Conservation (phyloP, 345 rosid genomes). For the Orychophragmus violaceus region DNA sequence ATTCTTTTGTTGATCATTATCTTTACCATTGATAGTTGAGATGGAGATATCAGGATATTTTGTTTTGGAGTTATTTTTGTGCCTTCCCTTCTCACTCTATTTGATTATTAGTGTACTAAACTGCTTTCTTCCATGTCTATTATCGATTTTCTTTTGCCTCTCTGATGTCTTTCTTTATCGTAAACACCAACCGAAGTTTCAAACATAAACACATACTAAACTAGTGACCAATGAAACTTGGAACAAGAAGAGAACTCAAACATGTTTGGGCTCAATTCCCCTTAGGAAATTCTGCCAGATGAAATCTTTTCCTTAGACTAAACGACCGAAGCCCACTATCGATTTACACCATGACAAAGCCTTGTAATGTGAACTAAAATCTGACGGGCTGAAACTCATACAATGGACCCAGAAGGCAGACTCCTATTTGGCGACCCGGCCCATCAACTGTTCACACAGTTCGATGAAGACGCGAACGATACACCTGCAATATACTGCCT, state of each 20-base stretch:
- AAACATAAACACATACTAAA: neutral
- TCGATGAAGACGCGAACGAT: too few relatives aligned
- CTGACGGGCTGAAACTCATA: too few relatives aligned
- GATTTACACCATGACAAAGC: too few relatives aligned
- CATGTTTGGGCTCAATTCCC: too few relatives aligned
- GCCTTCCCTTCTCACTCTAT: constrained; percentile 18
- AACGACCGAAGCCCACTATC: too few relatives aligned
- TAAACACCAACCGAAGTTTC: neutral
- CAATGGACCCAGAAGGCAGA: too few relatives aligned
- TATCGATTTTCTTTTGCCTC: neutral
- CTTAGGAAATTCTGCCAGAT: too few relatives aligned
- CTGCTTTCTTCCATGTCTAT: neutral
- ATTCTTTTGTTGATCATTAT: constrained; percentile 32
- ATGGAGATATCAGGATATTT: constrained; percentile 18
- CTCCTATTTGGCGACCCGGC: too few relatives aligned
- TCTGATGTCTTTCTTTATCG: neutral
- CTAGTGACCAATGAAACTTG: neutral
- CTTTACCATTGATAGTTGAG: constrained; percentile 22
- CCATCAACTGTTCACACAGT: too few relatives aligned
- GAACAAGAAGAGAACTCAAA: neutral
- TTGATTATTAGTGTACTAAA: constrained; percentile 20
- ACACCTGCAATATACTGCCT: too few relatives aligned
- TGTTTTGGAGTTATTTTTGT: constrained; percentile 24
- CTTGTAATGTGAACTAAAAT: too few relatives aligned
- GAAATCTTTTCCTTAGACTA: too few relatives aligned